Evolutionary conservation across 139 green algal genomes (phyloP).

Genomic region (Tetradesmus obliquus): DNA sequence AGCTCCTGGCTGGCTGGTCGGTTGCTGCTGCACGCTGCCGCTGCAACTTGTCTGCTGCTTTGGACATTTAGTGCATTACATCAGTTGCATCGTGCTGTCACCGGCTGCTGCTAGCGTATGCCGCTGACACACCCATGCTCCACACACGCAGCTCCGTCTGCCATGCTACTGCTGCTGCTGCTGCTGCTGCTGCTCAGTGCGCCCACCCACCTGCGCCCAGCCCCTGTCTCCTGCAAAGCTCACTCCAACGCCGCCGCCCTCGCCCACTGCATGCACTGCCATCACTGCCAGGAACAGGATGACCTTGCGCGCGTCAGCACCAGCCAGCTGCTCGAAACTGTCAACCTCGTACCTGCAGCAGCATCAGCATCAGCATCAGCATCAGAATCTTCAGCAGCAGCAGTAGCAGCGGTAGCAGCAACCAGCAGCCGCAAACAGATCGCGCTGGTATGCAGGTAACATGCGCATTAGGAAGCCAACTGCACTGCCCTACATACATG

Average conservation of each 20-base stretch:
- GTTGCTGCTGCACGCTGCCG: background rate
- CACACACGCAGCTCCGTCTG: background rate
- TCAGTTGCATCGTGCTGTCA: background rate
- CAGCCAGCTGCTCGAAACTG: conserved; percentile 82
- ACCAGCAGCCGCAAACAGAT: background rate
- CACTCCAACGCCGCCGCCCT: conserved; percentile 96
- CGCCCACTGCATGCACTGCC: conserved; percentile 95
- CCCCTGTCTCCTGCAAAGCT: conserved; percentile 82
- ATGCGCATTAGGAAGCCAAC: background rate
- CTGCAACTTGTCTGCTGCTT: background rate
- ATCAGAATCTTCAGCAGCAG: conserved; percentile 37
- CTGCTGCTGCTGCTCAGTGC: background rate
- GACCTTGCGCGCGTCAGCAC: conserved; percentile 84
- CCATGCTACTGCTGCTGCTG: background rate
- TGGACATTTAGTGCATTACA: too few species aligned
- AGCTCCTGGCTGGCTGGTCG: background rate
- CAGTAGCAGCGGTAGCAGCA: background rate
- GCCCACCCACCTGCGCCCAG: conserved; percentile 72
- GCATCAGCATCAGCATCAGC: conserved; percentile 63
- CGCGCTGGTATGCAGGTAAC: background rate
- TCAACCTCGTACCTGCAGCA: conserved; percentile 66
- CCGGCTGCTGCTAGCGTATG: background rate
- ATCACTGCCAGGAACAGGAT: conserved; percentile 97
- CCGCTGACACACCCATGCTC: background rate
- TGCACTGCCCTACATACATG: background rate